Conservation (phyloP, 495 filamentous ascomycete genomes). For the Penicillium canariense region DNA sequence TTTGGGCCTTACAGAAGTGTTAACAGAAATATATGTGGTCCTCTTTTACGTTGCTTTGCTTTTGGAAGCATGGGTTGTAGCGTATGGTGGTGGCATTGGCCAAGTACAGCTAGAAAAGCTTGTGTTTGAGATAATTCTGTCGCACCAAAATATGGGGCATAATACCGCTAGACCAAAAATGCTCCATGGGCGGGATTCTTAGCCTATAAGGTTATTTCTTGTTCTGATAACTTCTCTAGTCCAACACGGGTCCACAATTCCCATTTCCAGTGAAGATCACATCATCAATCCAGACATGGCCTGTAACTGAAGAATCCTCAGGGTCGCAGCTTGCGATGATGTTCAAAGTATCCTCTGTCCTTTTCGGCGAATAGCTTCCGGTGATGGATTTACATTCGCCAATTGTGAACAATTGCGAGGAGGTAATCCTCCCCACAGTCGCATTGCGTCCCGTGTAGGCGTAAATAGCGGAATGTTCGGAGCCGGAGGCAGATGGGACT, state of each 20-base stretch:
- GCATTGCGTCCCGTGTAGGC: constrained; percentile 22
- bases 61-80: neutral
- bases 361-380: constrained; percentile 16
- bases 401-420: constrained; percentile 7
- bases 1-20: constrained; percentile 42
- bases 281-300: constrained; percentile 22
- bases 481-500: constrained; percentile 7
- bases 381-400: constrained; percentile 21
- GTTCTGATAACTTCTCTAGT: neutral
- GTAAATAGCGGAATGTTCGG: constrained; percentile 21
- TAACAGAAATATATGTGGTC: no score
- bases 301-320: constrained; percentile 20
- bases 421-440: constrained; percentile 16
- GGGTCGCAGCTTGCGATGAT: constrained; percentile 23
- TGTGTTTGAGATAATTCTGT: no score
- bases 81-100: neutral
- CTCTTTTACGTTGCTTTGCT: no score
- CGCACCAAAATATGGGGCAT: no score
- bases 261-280: constrained; percentile 9
- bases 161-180: no score
- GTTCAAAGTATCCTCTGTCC: constrained; percentile 14
- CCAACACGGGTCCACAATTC: neutral
- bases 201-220: no score
- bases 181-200: no score
- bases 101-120: neutral